These are phyloP conservation scores for Cladorrhinum sp. DNA, from an alignment of 2,329 filamentous ascomycete genomes.

Conservation along the genomic window DNA sequence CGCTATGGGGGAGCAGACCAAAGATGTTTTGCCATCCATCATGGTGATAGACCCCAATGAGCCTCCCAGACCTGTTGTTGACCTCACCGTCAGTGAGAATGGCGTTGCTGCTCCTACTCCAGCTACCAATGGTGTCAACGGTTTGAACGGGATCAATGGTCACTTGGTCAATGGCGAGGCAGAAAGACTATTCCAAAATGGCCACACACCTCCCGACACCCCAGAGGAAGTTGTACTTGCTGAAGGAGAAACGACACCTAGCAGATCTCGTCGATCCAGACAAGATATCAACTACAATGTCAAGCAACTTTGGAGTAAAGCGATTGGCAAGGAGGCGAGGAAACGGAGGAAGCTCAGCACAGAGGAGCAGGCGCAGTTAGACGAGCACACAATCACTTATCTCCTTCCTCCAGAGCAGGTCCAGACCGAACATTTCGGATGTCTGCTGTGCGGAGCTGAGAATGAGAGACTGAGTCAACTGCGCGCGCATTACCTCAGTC, in stretches of 20 bases:
- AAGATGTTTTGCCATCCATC: conserved; percentile 42
- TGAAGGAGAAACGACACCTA: conserved; percentile 50
- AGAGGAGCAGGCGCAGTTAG: conserved; percentile 23
- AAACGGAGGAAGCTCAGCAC: conserved; percentile 38
- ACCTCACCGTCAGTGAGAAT: conserved; percentile 29
- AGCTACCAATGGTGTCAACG: conserved; percentile 16
- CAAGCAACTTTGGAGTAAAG: conserved; percentile 56
- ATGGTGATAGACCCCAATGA: conserved; percentile 41
- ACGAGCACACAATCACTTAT: conserved; percentile 47
- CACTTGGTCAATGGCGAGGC: conserved; percentile 14
- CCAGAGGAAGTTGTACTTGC: conserved; percentile 40
- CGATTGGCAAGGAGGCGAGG: conserved; percentile 49
- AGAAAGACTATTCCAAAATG: conserved; percentile 14
- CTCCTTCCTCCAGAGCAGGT: conserved; percentile 44
- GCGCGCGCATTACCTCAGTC: conserved; percentile 47
- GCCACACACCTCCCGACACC: conserved; percentile 29
- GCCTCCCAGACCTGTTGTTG: conserved; percentile 21
- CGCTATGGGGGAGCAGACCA: conserved; percentile 36
- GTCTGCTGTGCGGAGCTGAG: conserved; percentile 48
- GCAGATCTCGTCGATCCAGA: conserved; percentile 48
- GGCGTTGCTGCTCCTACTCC: conserved; percentile 18
- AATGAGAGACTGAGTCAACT: conserved; percentile 49
- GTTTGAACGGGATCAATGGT: conserved; percentile 9
- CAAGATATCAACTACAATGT: conserved; percentile 56
- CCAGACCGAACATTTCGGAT: conserved; percentile 48